Conservation (phyloP, 352 stramenopile species). For the Bremia lactucae region DNA sequence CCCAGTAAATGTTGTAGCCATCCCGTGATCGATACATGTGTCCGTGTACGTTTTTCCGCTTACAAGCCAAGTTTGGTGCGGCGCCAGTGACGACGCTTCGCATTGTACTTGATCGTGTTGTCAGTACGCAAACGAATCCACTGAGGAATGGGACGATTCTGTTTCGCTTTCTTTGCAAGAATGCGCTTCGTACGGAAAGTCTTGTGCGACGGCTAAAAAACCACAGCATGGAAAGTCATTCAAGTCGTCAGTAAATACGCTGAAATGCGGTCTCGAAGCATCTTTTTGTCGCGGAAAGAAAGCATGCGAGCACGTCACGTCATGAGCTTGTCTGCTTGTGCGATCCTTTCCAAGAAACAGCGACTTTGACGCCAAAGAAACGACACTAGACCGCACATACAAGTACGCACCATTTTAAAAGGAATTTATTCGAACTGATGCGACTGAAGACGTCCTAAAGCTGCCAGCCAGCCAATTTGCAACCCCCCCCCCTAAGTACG, state of each 20-base stretch:
- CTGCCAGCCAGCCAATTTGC: constrained; percentile 22
- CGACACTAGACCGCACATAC: not conserved
- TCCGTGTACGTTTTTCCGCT: constrained; percentile 33
- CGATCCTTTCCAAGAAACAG: not conserved
- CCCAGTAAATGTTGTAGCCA: too few relatives aligned
- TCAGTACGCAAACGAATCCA: constrained; percentile 99
- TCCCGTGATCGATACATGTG: constrained; percentile 8
- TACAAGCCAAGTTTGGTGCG: constrained; percentile 99
- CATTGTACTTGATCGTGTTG: constrained; percentile 99
- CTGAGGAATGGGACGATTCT: constrained; percentile 99
- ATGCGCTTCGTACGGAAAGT: constrained; percentile 99
- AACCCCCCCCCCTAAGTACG: too few relatives aligned
- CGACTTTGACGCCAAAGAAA: not conserved
- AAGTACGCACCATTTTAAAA: constrained; percentile 36
- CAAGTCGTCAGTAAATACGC: not conserved
- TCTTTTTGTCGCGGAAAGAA: too few relatives aligned
- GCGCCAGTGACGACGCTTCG: constrained; percentile 99
- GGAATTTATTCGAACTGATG: constrained; percentile 30
- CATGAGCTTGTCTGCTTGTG: too few relatives aligned
- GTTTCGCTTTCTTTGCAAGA: constrained; percentile 98
- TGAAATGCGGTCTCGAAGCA: not conserved
- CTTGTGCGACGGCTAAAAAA: constrained; percentile 96
- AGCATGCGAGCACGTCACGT: too few relatives aligned
- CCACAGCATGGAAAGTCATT: constrained; percentile 1
- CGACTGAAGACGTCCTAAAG: constrained; percentile 4